Evolutionary conservation across 169 alveolate species (phyloP).

Genomic region (Plasmodium chabaudi): DNA sequence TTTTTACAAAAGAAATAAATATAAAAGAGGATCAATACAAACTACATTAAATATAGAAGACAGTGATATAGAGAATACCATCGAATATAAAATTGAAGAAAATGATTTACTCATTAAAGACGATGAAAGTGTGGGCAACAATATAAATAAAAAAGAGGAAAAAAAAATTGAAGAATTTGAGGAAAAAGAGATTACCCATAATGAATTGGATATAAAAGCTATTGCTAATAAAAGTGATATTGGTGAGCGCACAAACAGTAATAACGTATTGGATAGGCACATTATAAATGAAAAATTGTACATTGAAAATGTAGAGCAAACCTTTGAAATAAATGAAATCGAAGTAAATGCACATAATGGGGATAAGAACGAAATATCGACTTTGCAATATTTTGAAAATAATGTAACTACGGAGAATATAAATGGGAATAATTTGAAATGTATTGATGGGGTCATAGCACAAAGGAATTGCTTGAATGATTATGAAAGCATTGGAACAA

Average conservation of each 20-base stretch:
- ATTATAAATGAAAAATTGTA: background rate
- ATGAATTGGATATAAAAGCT: background rate
- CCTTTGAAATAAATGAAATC: background rate
- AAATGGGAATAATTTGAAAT: background rate
- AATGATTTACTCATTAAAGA: constrained; percentile 11
- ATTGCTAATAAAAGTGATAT: constrained; percentile 3
- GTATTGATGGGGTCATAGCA: background rate
- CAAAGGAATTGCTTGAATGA: background rate
- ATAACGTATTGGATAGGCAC: background rate
- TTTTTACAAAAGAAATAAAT: constrained; percentile 18
- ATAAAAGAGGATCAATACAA: constrained; percentile 45
- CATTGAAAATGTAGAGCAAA: background rate
- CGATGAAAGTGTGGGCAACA: background rate
- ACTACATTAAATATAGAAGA: constrained; percentile 51
- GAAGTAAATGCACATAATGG: constrained; percentile 1
- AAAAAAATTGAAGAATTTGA: background rate
- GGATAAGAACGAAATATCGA: background rate
- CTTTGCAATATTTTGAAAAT: background rate
- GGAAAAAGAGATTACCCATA: background rate
- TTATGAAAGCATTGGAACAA: background rate
- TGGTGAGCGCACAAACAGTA: background rate
- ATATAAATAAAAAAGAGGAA: background rate
- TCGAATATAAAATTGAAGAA: constrained; percentile 12
- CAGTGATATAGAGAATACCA: constrained; percentile 29
- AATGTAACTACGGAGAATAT: background rate